phyloP scores from a whole-genome alignment of 768 basidiomycete species.

The Panaeolus papilionaceus region DNA sequence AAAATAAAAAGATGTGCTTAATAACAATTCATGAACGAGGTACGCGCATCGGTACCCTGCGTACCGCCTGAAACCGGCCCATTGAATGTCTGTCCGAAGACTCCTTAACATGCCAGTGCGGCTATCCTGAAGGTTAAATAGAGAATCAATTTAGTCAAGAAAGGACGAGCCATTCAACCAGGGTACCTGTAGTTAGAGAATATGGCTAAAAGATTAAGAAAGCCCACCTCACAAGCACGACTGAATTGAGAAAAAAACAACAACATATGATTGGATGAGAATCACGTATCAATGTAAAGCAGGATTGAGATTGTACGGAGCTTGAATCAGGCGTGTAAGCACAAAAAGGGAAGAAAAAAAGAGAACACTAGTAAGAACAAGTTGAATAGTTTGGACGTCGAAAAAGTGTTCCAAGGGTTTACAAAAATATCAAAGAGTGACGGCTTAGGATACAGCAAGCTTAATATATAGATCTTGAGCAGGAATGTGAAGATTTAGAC shows the following conservation, averaged over 20 bases:
- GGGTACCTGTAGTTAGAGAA: neutral
- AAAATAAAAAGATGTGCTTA: no score
- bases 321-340: neutral
- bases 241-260: neutral
- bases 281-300: neutral
- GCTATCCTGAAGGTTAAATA: neutral
- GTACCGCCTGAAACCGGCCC: no score
- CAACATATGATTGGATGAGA: neutral
- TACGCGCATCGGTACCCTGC: no score
- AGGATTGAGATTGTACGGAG: neutral
- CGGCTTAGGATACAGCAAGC: neutral
- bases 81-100: no score
- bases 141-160: neutral
- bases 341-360: no score
- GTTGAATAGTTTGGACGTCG: neutral
- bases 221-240: neutral
- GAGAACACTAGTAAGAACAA: neutral
- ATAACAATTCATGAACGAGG: no score
- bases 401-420: neutral
- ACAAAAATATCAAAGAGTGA: neutral
- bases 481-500: neutral
- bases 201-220: neutral
- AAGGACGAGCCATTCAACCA: slow-evolving; percentile 1
- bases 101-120: neutral
- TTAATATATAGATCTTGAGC: neutral